A percentile compares a stretch with the other conserved stretches of the same genome.
Conservation (phyloP, 805 yeast species). For the Tetrapisispora pingtungensis region DNA sequence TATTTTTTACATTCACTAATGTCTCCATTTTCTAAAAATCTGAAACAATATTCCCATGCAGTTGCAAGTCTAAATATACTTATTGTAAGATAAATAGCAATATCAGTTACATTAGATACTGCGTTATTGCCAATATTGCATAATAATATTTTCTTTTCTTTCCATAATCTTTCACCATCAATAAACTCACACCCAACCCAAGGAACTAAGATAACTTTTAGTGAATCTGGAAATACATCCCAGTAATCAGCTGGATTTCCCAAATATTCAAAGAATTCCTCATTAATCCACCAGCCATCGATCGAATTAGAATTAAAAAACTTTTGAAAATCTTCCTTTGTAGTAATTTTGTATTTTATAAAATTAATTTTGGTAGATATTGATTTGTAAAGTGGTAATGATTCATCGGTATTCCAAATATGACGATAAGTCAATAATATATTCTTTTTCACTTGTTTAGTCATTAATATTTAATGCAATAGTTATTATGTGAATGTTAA, state of each 20-base stretch:
- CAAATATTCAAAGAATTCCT: conserved; percentile 37
- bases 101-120: conserved; percentile 63
- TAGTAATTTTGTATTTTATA: conserved; percentile 32
- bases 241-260: conserved; percentile 39
- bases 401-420: conserved; percentile 32
- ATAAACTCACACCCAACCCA: conserved; percentile 54
- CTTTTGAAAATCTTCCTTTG: conserved; percentile 33
- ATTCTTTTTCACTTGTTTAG: conserved; percentile 11
- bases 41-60: conserved; percentile 36
- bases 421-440: conserved; percentile 28
- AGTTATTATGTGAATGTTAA: no score
- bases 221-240: conserved; percentile 36
- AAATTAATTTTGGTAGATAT: conserved; percentile 35
- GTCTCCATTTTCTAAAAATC: conserved; percentile 30
- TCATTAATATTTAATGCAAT: not conserved
- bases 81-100: conserved; percentile 50
- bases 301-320: conserved; percentile 36
- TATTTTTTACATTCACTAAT: conserved; percentile 38
- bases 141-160: conserved; percentile 39
- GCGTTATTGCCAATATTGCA: conserved; percentile 54
- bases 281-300: conserved; percentile 46
- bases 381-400: conserved; percentile 34
- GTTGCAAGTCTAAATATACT: conserved; percentile 50
- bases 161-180: conserved; percentile 36
- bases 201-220: conserved; percentile 43